A percentile compares a stretch with the other conserved stretches of the same genome.
phyloP scores from a whole-genome alignment of 257 asterid genomes.

The Solanum appendiculatum region DNA sequence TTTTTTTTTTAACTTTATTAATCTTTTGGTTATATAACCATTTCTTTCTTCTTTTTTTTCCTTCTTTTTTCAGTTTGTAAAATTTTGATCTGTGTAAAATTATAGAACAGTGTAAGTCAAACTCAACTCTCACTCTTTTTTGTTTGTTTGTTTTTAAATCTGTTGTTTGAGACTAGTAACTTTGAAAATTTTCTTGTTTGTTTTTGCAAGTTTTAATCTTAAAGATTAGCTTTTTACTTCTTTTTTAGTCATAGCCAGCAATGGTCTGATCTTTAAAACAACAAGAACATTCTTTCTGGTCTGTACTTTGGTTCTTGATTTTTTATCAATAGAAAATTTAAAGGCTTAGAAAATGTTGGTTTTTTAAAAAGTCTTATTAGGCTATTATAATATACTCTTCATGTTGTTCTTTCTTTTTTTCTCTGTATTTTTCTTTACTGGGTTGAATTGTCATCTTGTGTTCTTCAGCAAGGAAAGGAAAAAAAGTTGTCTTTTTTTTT shows the following conservation, averaged over 20 bases:
- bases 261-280: neutral
- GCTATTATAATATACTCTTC: neutral
- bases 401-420: neutral
- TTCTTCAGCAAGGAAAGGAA: neutral
- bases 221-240: neutral
- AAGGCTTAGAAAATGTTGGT: neutral
- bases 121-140: neutral
- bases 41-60: neutral
- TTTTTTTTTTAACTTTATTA: neutral
- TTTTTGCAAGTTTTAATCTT: neutral
- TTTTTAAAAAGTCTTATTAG: neutral
- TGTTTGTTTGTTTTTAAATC: neutral
- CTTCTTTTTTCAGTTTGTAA: neutral
- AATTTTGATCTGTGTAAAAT: neutral
- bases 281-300: neutral
- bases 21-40: neutral
- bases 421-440: neutral
- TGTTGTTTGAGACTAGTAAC: neutral
- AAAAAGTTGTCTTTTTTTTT: neutral
- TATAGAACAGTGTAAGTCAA: neutral
- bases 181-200: neutral
- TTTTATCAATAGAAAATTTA: neutral
- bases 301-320: neutral
- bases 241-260: neutral
- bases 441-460: neutral